phyloP scores from a whole-genome alignment of 2,329 filamentous ascomycete species.

The Metarhizium rileyi region DNA sequence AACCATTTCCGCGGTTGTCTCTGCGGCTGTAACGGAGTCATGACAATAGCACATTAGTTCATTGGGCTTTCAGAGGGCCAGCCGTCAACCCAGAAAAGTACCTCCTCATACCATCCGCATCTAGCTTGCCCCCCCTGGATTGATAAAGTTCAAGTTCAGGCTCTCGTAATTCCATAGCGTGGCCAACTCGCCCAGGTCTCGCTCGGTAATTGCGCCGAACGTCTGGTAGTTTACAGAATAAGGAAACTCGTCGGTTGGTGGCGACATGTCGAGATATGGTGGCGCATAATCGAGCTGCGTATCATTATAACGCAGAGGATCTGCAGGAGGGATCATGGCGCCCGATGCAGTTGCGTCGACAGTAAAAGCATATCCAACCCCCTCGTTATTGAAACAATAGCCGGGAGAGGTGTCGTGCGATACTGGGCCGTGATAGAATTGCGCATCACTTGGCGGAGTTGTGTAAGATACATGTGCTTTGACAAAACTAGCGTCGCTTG shows the following conservation, averaged over 20 bases:
- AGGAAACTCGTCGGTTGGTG: constrained; percentile 8
- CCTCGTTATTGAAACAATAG: background rate
- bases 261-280: constrained; percentile 8
- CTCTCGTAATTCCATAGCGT: constrained; percentile 25
- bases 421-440: background rate
- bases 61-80: background rate
- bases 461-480: constrained; percentile 4
- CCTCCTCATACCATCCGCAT: background rate
- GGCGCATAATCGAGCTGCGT: background rate
- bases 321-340: background rate
- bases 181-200: constrained; percentile 23
- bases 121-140: constrained; percentile 3
- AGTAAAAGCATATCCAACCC: background rate
- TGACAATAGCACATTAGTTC: no score
- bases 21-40: no score
- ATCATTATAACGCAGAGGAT: background rate
- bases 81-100: background rate
- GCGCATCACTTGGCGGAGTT: constrained; percentile 3
- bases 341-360: background rate
- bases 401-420: constrained; percentile 1
- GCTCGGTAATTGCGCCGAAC: constrained; percentile 21
- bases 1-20: no score
- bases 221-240: constrained; percentile 4
- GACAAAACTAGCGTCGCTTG: constrained; percentile 2
- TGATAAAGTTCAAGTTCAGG: constrained; percentile 22